These are phyloP conservation scores for Tolypocladium amazonense DNA, from an alignment of 2,329 filamentous ascomycete species.

Conservation along the genomic window DNA sequence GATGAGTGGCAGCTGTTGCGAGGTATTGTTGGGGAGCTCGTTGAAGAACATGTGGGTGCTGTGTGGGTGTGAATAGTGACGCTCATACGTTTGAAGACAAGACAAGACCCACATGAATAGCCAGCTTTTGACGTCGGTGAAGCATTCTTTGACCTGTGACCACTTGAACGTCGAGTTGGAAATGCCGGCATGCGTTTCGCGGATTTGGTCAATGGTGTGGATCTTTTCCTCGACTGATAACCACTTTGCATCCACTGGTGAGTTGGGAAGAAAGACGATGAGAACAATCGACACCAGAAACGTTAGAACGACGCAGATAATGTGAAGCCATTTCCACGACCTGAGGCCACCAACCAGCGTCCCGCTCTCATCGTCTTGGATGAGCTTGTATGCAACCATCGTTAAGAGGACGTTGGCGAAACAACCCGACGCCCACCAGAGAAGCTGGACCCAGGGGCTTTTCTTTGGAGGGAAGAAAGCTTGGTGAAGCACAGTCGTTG, in stretches of 20 bases:
- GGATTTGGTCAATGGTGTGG: slow-evolving; percentile 10
- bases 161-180: slow-evolving; percentile 12
- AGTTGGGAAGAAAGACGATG: slow-evolving; percentile 10
- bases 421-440: slow-evolving; percentile 17
- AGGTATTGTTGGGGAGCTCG: slow-evolving; percentile 14
- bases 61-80: not conserved
- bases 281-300: slow-evolving; percentile 18
- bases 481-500: slow-evolving; percentile 16
- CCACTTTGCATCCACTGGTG: slow-evolving; percentile 10
- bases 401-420: slow-evolving; percentile 16
- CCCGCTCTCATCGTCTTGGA: slow-evolving; percentile 8
- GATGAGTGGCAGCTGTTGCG: slow-evolving; percentile 13
- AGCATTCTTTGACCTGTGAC: slow-evolving; percentile 11
- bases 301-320: slow-evolving; percentile 42
- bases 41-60: slow-evolving; percentile 16
- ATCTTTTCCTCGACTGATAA: slow-evolving; percentile 9
- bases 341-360: slow-evolving; percentile 7
- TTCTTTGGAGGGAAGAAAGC: slow-evolving; percentile 16
- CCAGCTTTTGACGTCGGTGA: slow-evolving; percentile 12
- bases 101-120: slow-evolving; percentile 5
- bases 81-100: not conserved
- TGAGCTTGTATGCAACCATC: slow-evolving; percentile 17
- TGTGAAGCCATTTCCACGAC: slow-evolving; percentile 40
- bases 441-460: slow-evolving; percentile 16
- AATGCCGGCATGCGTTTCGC: slow-evolving; percentile 10